Evolutionary conservation across 208 protist species (phyloP).

Genomic region (Leptomonas seymouri): DNA sequence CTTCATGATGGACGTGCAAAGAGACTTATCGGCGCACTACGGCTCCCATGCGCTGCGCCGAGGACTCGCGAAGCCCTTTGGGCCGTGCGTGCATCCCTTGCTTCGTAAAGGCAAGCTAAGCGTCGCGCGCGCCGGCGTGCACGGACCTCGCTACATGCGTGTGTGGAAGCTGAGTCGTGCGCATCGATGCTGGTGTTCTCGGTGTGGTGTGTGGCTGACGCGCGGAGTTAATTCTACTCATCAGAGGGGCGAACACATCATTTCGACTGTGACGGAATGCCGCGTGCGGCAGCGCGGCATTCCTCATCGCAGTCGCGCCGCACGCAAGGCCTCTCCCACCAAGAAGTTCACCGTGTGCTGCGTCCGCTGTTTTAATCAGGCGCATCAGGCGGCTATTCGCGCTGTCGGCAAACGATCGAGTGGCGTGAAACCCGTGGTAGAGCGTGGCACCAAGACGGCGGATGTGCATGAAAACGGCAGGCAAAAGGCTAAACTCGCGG

Average conservation of each 20-base stretch:
- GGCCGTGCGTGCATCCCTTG: constrained; percentile 36
- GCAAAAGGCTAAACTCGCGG: neutral
- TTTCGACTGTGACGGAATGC: constrained; percentile 20
- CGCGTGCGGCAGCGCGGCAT: constrained; percentile 10
- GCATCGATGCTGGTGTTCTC: constrained; percentile 58
- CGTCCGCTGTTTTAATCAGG: constrained; percentile 16
- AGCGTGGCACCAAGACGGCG: neutral
- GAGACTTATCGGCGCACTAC: constrained; percentile 79
- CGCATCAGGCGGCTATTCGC: constrained; percentile 7
- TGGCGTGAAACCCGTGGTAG: neutral
- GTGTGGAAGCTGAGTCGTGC: constrained; percentile 44
- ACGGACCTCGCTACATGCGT: constrained; percentile 40
- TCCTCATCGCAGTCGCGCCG: neutral
- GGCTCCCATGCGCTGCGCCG: constrained; percentile 65
- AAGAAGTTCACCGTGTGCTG: constrained; percentile 18
- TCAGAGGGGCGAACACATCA: neutral
- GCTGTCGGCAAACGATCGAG: neutral
- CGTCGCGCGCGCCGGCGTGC: constrained; percentile 23
- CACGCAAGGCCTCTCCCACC: neutral
- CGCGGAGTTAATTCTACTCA: constrained; percentile 20
- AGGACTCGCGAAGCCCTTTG: constrained; percentile 58
- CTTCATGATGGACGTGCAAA: constrained; percentile 32
- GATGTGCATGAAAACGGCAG: neutral
- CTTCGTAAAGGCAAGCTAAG: constrained; percentile 28
- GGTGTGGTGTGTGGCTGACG: constrained; percentile 59